A percentile compares a stretch with the other conserved stretches of the same genome.
These are phyloP conservation scores for Linnemannia hyalina DNA, from an alignment of 192 early-diverging fungal species.

Conservation along the genomic window DNA sequence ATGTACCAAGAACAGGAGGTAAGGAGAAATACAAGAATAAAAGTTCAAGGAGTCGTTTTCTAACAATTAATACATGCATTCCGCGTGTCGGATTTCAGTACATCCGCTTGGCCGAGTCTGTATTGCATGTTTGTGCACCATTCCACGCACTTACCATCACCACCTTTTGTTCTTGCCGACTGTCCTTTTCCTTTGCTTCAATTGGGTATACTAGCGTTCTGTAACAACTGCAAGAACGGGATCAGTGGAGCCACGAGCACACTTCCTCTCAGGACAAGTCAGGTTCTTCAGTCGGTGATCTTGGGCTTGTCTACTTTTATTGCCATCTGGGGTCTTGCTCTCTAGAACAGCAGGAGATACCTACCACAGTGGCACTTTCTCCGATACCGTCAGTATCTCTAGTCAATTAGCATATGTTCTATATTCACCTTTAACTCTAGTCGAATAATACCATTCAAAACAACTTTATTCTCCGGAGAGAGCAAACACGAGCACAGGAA, in stretches of 20 bases:
- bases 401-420: too few species aligned
- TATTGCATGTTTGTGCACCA: background rate
- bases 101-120: background rate
- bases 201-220: background rate
- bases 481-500: too few species aligned
- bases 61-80: background rate
- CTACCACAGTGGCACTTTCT: background rate
- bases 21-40: background rate
- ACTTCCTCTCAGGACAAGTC: background rate
- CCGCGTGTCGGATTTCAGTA: background rate
- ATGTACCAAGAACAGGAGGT: slow-evolving; percentile 44
- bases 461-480: too few species aligned
- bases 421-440: too few species aligned
- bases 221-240: background rate
- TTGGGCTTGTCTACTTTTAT: background rate
- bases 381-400: too few species aligned
- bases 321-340: background rate
- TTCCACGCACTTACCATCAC: background rate
- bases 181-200: background rate
- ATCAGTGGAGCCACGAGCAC: background rate
- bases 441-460: too few species aligned
- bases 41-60: background rate
- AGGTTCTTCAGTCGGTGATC: background rate
- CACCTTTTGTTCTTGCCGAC: too few species aligned
- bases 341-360: background rate